Base-by-base conservation (phyloP, 2,329 filamentous ascomycete species). In the Penicillium sp. region DNA sequence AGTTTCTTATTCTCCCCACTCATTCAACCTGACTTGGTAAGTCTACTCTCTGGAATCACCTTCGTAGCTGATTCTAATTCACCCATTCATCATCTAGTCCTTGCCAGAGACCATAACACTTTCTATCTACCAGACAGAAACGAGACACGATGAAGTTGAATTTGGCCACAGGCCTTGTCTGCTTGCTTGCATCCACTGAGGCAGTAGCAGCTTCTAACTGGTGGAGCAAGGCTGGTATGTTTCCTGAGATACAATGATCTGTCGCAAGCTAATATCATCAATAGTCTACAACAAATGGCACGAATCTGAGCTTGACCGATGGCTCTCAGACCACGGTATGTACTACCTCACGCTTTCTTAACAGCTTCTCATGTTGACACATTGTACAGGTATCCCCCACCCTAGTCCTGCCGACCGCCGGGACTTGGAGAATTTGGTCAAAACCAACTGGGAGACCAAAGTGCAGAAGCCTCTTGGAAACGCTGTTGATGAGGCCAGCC, bases 211-310 rank as follows among this genome's bases (percentile, higher is more conserved):
- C 86, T 61, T 91, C 87, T 77, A 88, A 78, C 74, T 97, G 91
- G 91, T 91, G 96, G 84, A 72, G 83, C 70, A 94, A 91, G 76
- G 80, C 90, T 69, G 88, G 92, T 96, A 82, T 67, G 89, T 77
- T 44, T 3, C 39, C 41, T 18, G 32, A 7, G n/a, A 1, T 10
- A 30, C 10, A 30, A n/a, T 32, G 10, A 49, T 23, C 9, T 13
- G 14, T 49, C 2, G 26, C 13, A 52, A 53, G 29, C 43, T 47
- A 55, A 56, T 32, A 36, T 29, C 51, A 36, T 35, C 53, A 42
- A 13, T 69, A 96, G 93, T 88, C 14, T 97, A 97, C 81, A 97
- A 97, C 78, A 97, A 94, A 74, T 99, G 94, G 94, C 93, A 97
- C 68, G 88, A 97, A 80, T 96, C 90, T 19, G 94, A 99, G 81